Evolutionary conservation across 2,329 filamentous ascomycete species (phyloP).

Genomic region (Helicocarpus griseus): DNA sequence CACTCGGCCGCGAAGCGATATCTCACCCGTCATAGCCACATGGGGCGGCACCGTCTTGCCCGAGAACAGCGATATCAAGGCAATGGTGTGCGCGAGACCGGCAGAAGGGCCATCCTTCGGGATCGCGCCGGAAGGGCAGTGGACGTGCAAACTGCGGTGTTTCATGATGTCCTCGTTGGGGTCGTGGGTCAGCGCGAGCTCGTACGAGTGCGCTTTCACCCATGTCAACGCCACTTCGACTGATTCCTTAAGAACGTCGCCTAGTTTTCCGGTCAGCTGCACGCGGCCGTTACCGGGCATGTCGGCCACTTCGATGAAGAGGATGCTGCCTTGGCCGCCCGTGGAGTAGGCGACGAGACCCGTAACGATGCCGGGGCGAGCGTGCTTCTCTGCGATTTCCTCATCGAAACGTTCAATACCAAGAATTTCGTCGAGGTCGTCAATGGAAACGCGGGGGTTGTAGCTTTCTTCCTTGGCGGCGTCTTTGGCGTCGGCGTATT

Average conservation of each 20-base stretch:
- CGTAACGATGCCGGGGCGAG: conserved; percentile 83
- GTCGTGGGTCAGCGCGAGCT: conserved; percentile 72
- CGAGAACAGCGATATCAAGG: conserved; percentile 80
- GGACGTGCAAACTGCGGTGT: conserved; percentile 84
- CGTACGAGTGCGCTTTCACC: conserved; percentile 93
- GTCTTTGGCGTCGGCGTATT: conserved; percentile 86
- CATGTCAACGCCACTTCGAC: conserved; percentile 93
- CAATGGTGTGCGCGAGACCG: conserved; percentile 88
- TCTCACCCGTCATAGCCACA: conserved; percentile 83
- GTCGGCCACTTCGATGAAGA: conserved; percentile 96
- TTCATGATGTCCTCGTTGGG: conserved; percentile 92
- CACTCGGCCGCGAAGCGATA: conserved; percentile 76
- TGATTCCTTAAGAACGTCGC: conserved; percentile 92
- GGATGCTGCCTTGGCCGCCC: conserved; percentile 86
- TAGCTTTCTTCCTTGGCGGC: conserved; percentile 58
- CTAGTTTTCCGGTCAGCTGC: conserved; percentile 91
- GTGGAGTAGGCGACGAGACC: conserved; percentile 90
- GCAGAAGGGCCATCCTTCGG: conserved; percentile 83
- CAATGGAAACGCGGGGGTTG: conserved; percentile 59
- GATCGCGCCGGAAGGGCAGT: conserved; percentile 89
- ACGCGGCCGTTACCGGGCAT: conserved; percentile 91
- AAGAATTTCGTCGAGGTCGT: conserved; percentile 81
- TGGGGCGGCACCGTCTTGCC: conserved; percentile 79
- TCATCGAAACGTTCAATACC: conserved; percentile 92
- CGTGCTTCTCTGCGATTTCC: conserved; percentile 79